These are phyloP conservation scores for Penicillium arizonense DNA, from an alignment of 495 filamentous ascomycete species.

Conservation along the genomic window DNA sequence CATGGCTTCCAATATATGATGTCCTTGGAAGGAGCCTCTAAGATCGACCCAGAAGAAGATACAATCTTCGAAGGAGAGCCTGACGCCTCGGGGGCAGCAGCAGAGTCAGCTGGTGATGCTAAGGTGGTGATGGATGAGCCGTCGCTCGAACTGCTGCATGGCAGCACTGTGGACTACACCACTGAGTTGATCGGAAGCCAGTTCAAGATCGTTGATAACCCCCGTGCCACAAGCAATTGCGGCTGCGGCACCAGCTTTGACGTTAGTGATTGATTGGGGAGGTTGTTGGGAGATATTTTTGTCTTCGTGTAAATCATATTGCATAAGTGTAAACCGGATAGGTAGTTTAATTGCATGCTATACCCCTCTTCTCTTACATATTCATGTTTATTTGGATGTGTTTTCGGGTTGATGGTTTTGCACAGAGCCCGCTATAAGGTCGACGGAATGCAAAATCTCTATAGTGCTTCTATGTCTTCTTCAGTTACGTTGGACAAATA, in stretches of 20 bases:
- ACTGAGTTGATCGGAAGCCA: conserved; percentile 97
- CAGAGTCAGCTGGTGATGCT: conserved; percentile 52
- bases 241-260: conserved; percentile 98
- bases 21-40: conserved; percentile 64
- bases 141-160: conserved; percentile 84
- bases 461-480: no score
- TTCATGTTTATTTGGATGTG: no score
- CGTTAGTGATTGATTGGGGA: conserved; percentile 57
- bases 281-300: conserved; percentile 4
- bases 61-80: conserved; percentile 53
- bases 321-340: conserved; percentile 12
- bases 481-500: no score
- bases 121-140: conserved; percentile 88
- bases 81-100: conserved; percentile 18
- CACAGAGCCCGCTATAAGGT: no score
- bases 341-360: conserved; percentile 29
- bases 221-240: conserved; percentile 87
- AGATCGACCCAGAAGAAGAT: conserved; percentile 72
- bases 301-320: conserved; percentile 20
- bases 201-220: conserved; percentile 95
- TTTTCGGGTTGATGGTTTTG: no score
- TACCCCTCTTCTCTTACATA: conserved; percentile 24
- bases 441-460: no score
- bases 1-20: conserved; percentile 98
- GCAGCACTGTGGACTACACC: conserved; percentile 92